Conservation (phyloP, 768 basidiomycete species). For the Butyriboletus loyo region DNA sequence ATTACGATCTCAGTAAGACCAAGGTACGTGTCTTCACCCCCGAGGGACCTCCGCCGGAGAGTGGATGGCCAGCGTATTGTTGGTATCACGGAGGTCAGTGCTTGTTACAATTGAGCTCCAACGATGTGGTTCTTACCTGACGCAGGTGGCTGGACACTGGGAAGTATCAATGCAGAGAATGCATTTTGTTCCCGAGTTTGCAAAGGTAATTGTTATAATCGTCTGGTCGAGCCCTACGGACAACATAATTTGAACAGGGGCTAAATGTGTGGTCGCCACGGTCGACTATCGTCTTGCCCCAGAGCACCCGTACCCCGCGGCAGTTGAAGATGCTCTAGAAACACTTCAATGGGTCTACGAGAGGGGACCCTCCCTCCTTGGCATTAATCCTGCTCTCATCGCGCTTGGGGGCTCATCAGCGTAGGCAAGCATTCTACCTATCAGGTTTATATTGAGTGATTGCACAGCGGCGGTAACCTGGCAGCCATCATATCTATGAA, state of each 20-base stretch:
- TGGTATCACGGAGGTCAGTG: slow-evolving; percentile 70
- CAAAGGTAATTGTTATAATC: slow-evolving; percentile 17
- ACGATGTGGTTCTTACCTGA: not conserved
- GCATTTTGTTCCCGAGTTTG: slow-evolving; percentile 45
- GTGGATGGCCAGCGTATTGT: slow-evolving; percentile 70
- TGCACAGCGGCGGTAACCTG: slow-evolving; percentile 66
- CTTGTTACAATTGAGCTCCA: not conserved
- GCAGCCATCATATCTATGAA: slow-evolving; percentile 67
- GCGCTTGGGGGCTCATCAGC: slow-evolving; percentile 76
- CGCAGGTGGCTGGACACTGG: slow-evolving; percentile 75
- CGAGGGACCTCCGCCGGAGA: slow-evolving; percentile 39
- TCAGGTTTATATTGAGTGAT: not conserved
- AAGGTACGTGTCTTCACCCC: slow-evolving; percentile 67
- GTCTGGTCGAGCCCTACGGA: not conserved
- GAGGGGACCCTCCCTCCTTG: slow-evolving; percentile 46
- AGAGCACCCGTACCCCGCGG: slow-evolving; percentile 33
- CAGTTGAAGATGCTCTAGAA: slow-evolving; percentile 32
- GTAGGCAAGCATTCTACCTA: slow-evolving; percentile 28
- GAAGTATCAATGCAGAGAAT: slow-evolving; percentile 58
- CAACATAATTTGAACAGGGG: slow-evolving; percentile 13
- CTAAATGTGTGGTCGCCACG: slow-evolving; percentile 33
- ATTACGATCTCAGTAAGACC: slow-evolving; percentile 50
- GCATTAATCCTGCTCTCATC: slow-evolving; percentile 48
- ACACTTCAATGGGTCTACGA: slow-evolving; percentile 36
- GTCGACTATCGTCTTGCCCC: slow-evolving; percentile 36